A percentile compares a stretch with the other conserved stretches of the same genome.
Conservation (phyloP, 2,329 filamentous ascomycete species). For the Ilyonectria destructans region DNA sequence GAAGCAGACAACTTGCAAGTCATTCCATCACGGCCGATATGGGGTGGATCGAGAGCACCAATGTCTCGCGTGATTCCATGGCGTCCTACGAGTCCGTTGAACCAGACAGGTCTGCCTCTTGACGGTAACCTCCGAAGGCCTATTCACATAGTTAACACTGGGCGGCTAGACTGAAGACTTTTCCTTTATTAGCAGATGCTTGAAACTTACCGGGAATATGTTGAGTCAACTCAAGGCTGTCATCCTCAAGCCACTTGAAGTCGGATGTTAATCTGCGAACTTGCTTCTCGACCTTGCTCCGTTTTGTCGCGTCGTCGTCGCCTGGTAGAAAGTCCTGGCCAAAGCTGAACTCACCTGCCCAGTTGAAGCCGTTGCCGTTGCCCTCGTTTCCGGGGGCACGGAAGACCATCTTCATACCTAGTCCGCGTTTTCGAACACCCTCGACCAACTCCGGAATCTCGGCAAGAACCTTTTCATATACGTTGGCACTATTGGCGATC, state of each 20-base stretch:
- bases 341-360: slow-evolving; percentile 36
- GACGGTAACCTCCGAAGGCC: slow-evolving; percentile 21
- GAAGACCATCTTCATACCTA: slow-evolving; percentile 36
- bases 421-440: slow-evolving; percentile 17
- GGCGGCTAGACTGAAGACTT: neutral
- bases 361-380: slow-evolving; percentile 34
- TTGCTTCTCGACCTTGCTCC: slow-evolving; percentile 32
- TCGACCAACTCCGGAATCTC: slow-evolving; percentile 31
- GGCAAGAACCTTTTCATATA: slow-evolving; percentile 28
- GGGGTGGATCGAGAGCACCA: slow-evolving; percentile 18
- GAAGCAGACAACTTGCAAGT: slow-evolving; percentile 14
- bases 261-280: slow-evolving; percentile 29
- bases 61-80: slow-evolving; percentile 28
- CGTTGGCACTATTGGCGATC: slow-evolving; percentile 32
- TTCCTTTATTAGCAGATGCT: no score
- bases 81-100: slow-evolving; percentile 28
- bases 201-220: slow-evolving; percentile 31
- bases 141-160: neutral
- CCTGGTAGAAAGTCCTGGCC: slow-evolving; percentile 23
- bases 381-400: slow-evolving; percentile 31
- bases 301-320: slow-evolving; percentile 27
- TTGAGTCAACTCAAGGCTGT: slow-evolving; percentile 36
- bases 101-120: slow-evolving; percentile 28
- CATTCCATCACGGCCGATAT: slow-evolving; percentile 23
- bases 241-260: slow-evolving; percentile 33